Evolutionary conservation across 164 flowering plant species (phyloP), one percentile per base, ranked within the genome.

Genomic region (Dillenia suffruticosa): DNA sequence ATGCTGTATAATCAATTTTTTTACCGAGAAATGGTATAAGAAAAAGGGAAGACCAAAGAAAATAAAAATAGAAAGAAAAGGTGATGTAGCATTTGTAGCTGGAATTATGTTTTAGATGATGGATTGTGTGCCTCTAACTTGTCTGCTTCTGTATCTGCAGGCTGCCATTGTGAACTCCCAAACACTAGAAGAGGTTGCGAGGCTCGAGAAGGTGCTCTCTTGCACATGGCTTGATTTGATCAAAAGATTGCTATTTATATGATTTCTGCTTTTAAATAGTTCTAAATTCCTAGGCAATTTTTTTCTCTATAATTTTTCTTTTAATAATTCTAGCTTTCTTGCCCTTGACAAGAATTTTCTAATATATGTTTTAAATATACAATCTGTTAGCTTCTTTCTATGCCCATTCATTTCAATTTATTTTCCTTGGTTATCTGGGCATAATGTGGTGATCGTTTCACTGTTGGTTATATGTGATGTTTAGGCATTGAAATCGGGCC

Each of bases 161-260:
- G 97, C 99, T 74, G 99, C 99, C 50, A 94, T 94, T 74, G 85
- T 89, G 64, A 94, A 94, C 70, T 89, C 97, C 32, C 97, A 89
- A 72, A 94, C 99, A 57, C 88, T 94, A 54, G 99, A 94, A 78
- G 97, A 94, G 79, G 97, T 94, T 77, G 96, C 96, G 44, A 81
- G 90, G 68, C 97, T 94, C 66, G 99, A 94, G 76, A 72, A 91
- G 97, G 99, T 94, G 44, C 55, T 56, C 15, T 46, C 51, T 50
- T 44, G 51, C 52, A 10, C 40, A 32, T 32, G 40, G 40, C 40
- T 32, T 32, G 40, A 32, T 32, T 32, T 32, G 17, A 49, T 67
- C 10, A 44, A 55, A 17, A 47, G 10, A 49, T 0, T 51, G 54
- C 44, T 61, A 32, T 12, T 54, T 17, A 9, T 7, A 14, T 22